These are phyloP conservation scores for Pseudogymnoascus sp. DNA, from an alignment of 2,329 filamentous ascomycete species.

Conservation along the genomic window DNA sequence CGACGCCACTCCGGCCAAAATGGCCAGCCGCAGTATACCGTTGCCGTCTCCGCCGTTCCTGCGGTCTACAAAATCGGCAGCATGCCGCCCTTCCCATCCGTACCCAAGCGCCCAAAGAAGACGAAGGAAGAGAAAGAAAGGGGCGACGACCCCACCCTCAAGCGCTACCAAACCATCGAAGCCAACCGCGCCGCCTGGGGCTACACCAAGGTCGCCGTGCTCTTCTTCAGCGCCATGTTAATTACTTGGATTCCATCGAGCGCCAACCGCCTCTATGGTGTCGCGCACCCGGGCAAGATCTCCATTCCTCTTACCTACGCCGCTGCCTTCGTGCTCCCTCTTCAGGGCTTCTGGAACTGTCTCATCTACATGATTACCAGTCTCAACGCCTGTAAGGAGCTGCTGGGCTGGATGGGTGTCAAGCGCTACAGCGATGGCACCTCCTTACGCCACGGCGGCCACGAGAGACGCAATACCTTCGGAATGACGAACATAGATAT, in stretches of 20 bases:
- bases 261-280: constrained; percentile 65
- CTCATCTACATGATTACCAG: constrained; percentile 67
- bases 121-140: constrained; percentile 6
- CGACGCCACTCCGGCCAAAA: constrained; percentile 19
- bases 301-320: constrained; percentile 57
- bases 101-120: not conserved
- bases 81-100: constrained; percentile 7
- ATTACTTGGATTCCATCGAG: constrained; percentile 72
- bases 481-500: constrained; percentile 6
- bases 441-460: not conserved
- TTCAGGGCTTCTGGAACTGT: constrained; percentile 80
- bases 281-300: constrained; percentile 45
- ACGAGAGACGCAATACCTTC: not conserved
- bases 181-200: constrained; percentile 56
- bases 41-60: not conserved
- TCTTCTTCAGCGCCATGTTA: constrained; percentile 63
- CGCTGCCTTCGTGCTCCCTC: constrained; percentile 65
- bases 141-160: not conserved
- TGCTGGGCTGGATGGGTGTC: constrained; percentile 21
- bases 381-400: constrained; percentile 49
- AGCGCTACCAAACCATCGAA: constrained; percentile 11
- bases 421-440: not conserved
- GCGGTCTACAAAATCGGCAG: not conserved
- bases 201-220: constrained; percentile 60
- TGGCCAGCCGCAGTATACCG: constrained; percentile 10